A percentile compares a stretch with the other conserved stretches of the same genome.
Conservation (phyloP, 371 early-diverging fungal genomes). For the Sporodiniella umbellata region DNA sequence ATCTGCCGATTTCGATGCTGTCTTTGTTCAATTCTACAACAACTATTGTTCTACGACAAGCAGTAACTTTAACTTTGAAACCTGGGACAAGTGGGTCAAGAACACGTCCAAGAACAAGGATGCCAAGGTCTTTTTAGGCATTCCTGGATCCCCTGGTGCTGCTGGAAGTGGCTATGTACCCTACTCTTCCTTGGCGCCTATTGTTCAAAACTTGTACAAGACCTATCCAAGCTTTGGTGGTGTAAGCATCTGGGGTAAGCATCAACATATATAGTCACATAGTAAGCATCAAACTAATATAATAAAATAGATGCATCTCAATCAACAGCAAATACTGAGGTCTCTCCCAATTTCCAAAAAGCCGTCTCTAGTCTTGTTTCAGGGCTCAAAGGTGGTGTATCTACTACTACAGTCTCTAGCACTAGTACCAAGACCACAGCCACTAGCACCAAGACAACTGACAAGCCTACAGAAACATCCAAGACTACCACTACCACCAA, state of each 20-base stretch:
- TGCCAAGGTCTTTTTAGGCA: constrained; percentile 56
- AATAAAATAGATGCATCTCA: constrained; percentile 37
- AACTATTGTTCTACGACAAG: constrained; percentile 58
- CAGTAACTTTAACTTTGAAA: constrained; percentile 59
- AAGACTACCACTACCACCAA: neutral
- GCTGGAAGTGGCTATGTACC: constrained; percentile 62
- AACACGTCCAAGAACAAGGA: constrained; percentile 53
- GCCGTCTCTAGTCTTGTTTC: constrained; percentile 28
- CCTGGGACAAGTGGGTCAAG: constrained; percentile 58
- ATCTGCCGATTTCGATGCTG: constrained; percentile 53
- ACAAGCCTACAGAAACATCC: neutral
- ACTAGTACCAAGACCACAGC: neutral
- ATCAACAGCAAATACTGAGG: constrained; percentile 27
- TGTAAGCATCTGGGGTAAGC: constrained; percentile 62
- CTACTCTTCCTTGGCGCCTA: constrained; percentile 27
- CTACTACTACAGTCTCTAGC: neutral
- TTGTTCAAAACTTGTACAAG: constrained; percentile 24
- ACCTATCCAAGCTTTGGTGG: constrained; percentile 61
- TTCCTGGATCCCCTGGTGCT: constrained; percentile 61
- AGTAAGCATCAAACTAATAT: constrained; percentile 14
- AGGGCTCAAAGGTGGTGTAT: neutral
- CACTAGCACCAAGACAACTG: neutral
- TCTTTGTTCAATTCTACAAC: constrained; percentile 77
- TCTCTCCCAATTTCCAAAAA: constrained; percentile 26
- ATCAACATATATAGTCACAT: constrained; percentile 24